phyloP scores from a whole-genome alignment of 257 asterid genomes.

The Marsdenia floribunda region DNA sequence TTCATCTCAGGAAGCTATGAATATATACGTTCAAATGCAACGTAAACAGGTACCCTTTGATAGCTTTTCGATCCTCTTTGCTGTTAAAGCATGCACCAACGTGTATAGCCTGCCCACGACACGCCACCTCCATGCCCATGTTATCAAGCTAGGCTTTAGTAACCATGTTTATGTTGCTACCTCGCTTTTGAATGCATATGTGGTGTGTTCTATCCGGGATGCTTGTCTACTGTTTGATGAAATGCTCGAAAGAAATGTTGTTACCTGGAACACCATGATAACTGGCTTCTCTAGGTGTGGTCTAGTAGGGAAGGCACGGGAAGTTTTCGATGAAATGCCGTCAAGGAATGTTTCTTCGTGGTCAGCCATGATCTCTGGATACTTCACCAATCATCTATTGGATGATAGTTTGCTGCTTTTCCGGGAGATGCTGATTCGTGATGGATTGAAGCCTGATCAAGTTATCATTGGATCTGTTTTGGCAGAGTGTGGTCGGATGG shows the following conservation, averaged over 20 bases:
- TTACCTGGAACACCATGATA: slow-evolving; percentile 58
- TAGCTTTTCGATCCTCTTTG: slow-evolving; percentile 38
- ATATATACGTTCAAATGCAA: slow-evolving; percentile 40
- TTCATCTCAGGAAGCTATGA: slow-evolving; percentile 42
- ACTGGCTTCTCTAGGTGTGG: slow-evolving; percentile 36
- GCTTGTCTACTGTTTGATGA: slow-evolving; percentile 52
- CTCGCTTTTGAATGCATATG: slow-evolving; percentile 34
- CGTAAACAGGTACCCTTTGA: slow-evolving; percentile 34
- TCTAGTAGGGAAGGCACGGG: slow-evolving; percentile 25
- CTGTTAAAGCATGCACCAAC: slow-evolving; percentile 44
- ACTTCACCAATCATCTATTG: slow-evolving; percentile 36
- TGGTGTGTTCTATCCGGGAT: slow-evolving; percentile 18
- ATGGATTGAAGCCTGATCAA: slow-evolving; percentile 42
- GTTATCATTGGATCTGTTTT: slow-evolving; percentile 37
- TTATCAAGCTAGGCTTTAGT: slow-evolving; percentile 41
- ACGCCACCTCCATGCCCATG: slow-evolving; percentile 58
- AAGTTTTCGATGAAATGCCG: slow-evolving; percentile 45
- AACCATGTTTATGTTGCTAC: slow-evolving; percentile 52
- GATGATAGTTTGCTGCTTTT: slow-evolving; percentile 38
- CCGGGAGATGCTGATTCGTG: slow-evolving; percentile 37
- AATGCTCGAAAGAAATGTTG: slow-evolving; percentile 43
- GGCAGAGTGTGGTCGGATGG: slow-evolving; percentile 41
- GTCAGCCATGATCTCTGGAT: slow-evolving; percentile 53
- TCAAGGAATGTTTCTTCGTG: slow-evolving; percentile 41
- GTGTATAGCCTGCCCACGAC: slow-evolving; percentile 17